Percentiles rank a stretch among this genome's conserved stretches.
Evolutionary conservation across 2,329 filamentous ascomycete species (phyloP).

Genomic region (Colletotrichum orbiculare): DNA sequence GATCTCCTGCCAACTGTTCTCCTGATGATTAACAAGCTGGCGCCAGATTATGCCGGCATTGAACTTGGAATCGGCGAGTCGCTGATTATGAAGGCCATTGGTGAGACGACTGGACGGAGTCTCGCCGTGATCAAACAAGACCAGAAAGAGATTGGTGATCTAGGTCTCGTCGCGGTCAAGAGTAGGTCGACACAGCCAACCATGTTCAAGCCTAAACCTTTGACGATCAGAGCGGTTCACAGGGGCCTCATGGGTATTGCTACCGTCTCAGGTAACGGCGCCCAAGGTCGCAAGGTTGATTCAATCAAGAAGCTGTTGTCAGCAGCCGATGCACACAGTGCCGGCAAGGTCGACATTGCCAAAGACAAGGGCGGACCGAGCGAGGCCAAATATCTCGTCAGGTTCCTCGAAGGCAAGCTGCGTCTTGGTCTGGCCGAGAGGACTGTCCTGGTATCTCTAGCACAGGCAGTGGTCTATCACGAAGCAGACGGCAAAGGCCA

Average conservation of each 20-base stretch:
- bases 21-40: conserved; percentile 98
- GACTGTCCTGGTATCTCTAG: conserved; percentile 89
- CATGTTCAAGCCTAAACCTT: conserved; percentile 96
- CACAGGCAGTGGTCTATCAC: conserved; percentile 88
- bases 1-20: conserved; percentile 90
- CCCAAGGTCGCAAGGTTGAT: conserved; percentile 91
- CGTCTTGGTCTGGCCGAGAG: conserved; percentile 91
- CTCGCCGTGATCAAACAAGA: conserved; percentile 92
- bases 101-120: conserved; percentile 90
- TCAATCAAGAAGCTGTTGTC: conserved; percentile 97
- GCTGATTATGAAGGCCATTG: conserved; percentile 98
- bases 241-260: conserved; percentile 90
- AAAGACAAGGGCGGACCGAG: conserved; percentile 94
- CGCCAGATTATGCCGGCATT: conserved; percentile 95
- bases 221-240: conserved; percentile 89
- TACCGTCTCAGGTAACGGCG: conserved; percentile 85
- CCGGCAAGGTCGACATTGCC: conserved; percentile 86
- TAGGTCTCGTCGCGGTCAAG: conserved; percentile 94
- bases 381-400: conserved; percentile 93
- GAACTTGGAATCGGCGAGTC: conserved; percentile 99
- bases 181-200: conserved; percentile 95
- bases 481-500: conserved; percentile 79
- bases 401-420: conserved; percentile 94
- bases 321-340: conserved; percentile 79
- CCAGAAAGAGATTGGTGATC: conserved; percentile 95